Evolutionary conservation across 2,329 filamentous ascomycete species (phyloP).

Genomic region (Pseudofabraea citricarpa): DNA sequence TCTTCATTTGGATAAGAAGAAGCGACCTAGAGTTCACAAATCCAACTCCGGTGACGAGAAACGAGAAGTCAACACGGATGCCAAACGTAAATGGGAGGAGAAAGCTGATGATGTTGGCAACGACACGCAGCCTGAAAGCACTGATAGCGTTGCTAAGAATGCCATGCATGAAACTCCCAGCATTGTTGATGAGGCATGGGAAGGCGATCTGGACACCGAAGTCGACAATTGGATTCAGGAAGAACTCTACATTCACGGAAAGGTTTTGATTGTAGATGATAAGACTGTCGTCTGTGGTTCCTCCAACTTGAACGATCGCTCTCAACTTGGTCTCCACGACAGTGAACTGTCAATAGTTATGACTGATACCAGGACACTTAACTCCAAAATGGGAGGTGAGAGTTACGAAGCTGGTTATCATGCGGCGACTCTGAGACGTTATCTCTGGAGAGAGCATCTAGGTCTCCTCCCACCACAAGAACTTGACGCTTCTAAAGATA

Average conservation of each 20-base stretch:
- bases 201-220: slow-evolving; percentile 68
- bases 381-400: slow-evolving; percentile 73
- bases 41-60: slow-evolving; percentile 30
- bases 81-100: slow-evolving; percentile 49
- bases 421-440: slow-evolving; percentile 73
- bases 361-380: slow-evolving; percentile 70
- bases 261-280: slow-evolving; percentile 86
- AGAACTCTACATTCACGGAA: slow-evolving; percentile 92
- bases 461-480: slow-evolving; percentile 74
- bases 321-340: slow-evolving; percentile 84
- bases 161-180: slow-evolving; percentile 70
- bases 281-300: slow-evolving; percentile 79
- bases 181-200: slow-evolving; percentile 69
- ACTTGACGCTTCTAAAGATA: slow-evolving; percentile 60
- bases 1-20: slow-evolving; percentile 40
- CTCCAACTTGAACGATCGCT: slow-evolving; percentile 87
- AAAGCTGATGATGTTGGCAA: slow-evolving; percentile 31
- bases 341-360: slow-evolving; percentile 88
- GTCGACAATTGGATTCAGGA: slow-evolving; percentile 90
- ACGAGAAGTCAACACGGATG: slow-evolving; percentile 37
- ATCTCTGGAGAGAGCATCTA: slow-evolving; percentile 87
- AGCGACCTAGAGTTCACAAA: slow-evolving; percentile 25
- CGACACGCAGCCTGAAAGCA: slow-evolving; percentile 17
- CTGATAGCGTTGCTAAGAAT: slow-evolving; percentile 62
- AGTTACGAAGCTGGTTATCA: slow-evolving; percentile 76